A percentile compares a stretch with the other conserved stretches of the same genome.
phyloP scores from a whole-genome alignment of 257 asterid species.

The Gynochthodes officinalis region DNA sequence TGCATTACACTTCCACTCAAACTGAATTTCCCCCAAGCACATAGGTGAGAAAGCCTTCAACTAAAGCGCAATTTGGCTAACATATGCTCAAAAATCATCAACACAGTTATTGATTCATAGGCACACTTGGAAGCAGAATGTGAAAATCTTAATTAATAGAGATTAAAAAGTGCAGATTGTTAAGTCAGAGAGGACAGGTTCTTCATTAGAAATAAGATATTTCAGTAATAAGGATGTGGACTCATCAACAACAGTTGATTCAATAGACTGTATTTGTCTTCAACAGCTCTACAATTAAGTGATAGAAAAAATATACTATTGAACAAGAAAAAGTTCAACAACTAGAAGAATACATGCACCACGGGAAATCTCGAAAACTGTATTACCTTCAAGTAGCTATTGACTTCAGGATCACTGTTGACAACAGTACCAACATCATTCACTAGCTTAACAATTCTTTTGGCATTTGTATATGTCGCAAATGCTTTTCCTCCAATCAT shows the following conservation, averaged over 20 bases:
- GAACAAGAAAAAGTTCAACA: neutral
- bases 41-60: neutral
- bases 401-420: slow-evolving; percentile 91
- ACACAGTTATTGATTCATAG: neutral
- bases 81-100: neutral
- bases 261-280: neutral
- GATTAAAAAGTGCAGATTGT: neutral
- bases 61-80: neutral
- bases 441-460: slow-evolving; percentile 92
- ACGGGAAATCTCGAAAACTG: neutral
- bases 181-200: neutral
- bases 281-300: neutral
- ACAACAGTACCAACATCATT: slow-evolving; percentile 92
- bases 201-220: neutral
- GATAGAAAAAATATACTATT: neutral
- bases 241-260: neutral
- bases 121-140: neutral
- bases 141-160: no score
- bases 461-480: slow-evolving; percentile 96
- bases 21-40: neutral
- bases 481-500: slow-evolving; percentile 99
- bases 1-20: neutral
- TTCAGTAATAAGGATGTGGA: neutral
- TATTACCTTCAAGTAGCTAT: slow-evolving; percentile 70
- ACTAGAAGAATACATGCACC: neutral